A percentile compares a stretch with the other conserved stretches of the same genome.
Evolutionary conservation across 257 asterid genomes (phyloP).

Genomic region (Primulina huaijiensis): DNA sequence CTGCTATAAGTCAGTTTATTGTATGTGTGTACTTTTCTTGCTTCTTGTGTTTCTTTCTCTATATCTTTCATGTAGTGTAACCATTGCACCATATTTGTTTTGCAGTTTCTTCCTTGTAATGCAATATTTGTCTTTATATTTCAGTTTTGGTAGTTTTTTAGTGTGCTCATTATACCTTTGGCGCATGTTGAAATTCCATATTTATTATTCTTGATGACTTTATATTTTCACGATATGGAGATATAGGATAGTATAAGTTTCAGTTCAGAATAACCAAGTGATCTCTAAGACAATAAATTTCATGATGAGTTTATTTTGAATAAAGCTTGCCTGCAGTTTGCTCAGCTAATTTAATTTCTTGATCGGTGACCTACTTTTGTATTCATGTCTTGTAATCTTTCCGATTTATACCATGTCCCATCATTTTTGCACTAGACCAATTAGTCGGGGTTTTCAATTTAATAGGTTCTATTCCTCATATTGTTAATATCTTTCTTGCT

Average conservation of each 20-base stretch:
- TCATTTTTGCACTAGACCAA: no score
- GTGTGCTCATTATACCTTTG: not conserved
- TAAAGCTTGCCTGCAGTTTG: not conserved
- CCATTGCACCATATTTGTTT: constrained; percentile 1
- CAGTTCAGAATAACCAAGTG: not conserved
- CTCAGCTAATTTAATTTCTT: not conserved
- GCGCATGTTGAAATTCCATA: not conserved
- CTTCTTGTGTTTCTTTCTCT: not conserved
- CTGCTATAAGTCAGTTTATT: not conserved
- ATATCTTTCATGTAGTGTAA: not conserved
- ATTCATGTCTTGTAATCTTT: not conserved
- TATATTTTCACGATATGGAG: not conserved
- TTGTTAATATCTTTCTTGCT: not conserved
- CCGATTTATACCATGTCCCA: not conserved
- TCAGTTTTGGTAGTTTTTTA: not conserved
- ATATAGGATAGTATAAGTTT: not conserved
- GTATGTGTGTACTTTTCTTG: not conserved
- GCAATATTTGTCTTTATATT: not conserved
- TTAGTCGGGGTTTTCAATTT: not conserved
- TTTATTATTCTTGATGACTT: not conserved
- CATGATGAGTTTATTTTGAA: not conserved
- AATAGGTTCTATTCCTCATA: not conserved
- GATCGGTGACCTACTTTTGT: no score
- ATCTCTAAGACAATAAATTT: not conserved
- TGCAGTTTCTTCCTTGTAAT: not conserved